Conservation (phyloP, 257 asterid species). For the Penstemon davidsonii region DNA sequence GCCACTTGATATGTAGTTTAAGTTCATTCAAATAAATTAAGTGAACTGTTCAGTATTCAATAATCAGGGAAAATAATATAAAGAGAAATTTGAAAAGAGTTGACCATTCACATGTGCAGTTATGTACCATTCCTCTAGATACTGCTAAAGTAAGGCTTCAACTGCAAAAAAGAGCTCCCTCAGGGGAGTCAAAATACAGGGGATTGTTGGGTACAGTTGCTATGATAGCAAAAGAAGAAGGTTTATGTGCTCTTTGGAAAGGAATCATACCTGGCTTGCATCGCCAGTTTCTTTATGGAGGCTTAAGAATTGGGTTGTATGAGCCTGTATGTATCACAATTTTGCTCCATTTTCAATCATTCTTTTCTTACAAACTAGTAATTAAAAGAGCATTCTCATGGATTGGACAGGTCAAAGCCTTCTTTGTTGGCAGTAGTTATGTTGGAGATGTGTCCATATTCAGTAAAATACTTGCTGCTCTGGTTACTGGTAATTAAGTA, state of each 20-base stretch:
- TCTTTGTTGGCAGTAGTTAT: constrained; percentile 55
- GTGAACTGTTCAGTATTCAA: not conserved
- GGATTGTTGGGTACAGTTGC: constrained; percentile 70
- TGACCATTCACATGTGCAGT: constrained; percentile 48
- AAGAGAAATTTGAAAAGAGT: constrained; percentile 8
- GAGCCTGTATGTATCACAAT: constrained; percentile 62
- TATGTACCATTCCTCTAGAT: constrained; percentile 86
- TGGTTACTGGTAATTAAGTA: constrained; percentile 65
- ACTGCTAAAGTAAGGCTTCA: constrained; percentile 93
- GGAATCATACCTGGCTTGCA: constrained; percentile 89
- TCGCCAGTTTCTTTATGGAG: constrained; percentile 87
- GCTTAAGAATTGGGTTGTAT: constrained; percentile 79
- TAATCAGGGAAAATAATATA: not conserved
- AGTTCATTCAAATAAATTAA: too few relatives aligned
- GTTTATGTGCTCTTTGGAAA: constrained; percentile 79
- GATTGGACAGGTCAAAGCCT: constrained; percentile 63
- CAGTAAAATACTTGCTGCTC: constrained; percentile 77
- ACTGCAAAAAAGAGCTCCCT: constrained; percentile 69
- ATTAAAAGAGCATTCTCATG: constrained; percentile 15
- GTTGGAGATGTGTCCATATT: constrained; percentile 65
- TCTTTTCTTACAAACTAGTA: constrained; percentile 6
- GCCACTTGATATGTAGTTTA: not conserved
- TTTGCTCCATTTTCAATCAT: constrained; percentile 15
- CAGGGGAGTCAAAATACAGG: constrained; percentile 66
- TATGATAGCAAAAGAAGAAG: constrained; percentile 88